Percentiles rank a stretch among this genome's conserved stretches.
Evolutionary conservation across 225 moss, liverwort and hornwort genomes (phyloP).

Genomic region (Physcomitrium patens): DNA sequence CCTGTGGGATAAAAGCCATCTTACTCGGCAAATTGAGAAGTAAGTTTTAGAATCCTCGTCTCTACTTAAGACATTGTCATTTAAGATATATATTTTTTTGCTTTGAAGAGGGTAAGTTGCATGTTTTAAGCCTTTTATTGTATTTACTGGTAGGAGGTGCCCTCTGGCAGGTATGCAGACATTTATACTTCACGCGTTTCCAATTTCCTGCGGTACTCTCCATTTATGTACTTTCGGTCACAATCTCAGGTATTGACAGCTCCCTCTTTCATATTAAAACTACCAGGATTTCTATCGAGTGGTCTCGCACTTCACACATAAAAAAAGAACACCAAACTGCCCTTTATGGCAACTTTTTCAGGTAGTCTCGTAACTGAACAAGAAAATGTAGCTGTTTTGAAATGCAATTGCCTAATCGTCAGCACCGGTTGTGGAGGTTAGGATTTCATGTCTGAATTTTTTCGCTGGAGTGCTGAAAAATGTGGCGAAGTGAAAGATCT

Average conservation of each 20-base stretch:
- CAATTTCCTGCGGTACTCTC: conserved; percentile 85
- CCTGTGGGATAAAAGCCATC: conserved; percentile 91
- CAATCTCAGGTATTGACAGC: conserved; percentile 76
- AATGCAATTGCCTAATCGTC: conserved; percentile 29
- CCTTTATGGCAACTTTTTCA: conserved; percentile 32
- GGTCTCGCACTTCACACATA: conserved; percentile 3
- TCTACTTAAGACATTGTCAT: neutral
- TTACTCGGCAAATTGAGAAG: conserved; percentile 93
- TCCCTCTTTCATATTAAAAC: conserved; percentile 12
- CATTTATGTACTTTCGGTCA: conserved; percentile 92
- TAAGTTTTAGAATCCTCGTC: conserved; percentile 37
- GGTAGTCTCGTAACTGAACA: conserved; percentile 38
- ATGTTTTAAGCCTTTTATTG: conserved; percentile 3
- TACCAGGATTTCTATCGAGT: conserved; percentile 12
- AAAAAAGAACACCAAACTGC: neutral
- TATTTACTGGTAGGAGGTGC: conserved; percentile 19
- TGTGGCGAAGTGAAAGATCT: conserved; percentile 35
- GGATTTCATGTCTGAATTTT: conserved; percentile 30
- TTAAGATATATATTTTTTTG: conserved; percentile 3
- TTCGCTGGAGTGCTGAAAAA: conserved; percentile 35
- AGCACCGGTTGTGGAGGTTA: conserved; percentile 40
- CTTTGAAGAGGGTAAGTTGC: conserved; percentile 1
- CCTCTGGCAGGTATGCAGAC: conserved; percentile 72
- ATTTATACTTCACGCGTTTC: conserved; percentile 93
- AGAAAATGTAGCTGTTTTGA: conserved; percentile 21